These are phyloP conservation scores for Lunularia cruciata DNA, from an alignment of 225 moss, liverwort and hornwort genomes.

Conservation along the genomic window DNA sequence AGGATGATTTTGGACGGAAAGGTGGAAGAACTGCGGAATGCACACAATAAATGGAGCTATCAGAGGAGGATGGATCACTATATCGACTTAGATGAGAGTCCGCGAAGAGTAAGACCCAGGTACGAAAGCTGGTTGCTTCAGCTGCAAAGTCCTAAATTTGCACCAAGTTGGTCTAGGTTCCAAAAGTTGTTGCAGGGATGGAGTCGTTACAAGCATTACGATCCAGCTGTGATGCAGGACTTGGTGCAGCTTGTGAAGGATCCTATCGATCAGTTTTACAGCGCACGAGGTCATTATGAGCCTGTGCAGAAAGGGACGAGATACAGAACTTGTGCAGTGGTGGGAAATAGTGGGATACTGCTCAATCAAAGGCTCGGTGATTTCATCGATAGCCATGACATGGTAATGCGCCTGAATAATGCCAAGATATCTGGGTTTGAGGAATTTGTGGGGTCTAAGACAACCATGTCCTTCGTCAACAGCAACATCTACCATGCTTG, in stretches of 20 bases:
- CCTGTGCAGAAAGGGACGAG: constrained; percentile 3
- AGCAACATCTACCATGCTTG: constrained; percentile 64
- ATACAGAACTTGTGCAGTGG: constrained; percentile 63
- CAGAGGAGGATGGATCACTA: constrained; percentile 39
- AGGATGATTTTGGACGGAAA: constrained; percentile 50
- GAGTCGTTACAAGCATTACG: constrained; percentile 36
- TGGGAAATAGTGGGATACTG: constrained; percentile 69
- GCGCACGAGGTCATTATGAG: background rate
- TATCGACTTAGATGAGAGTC: constrained; percentile 24
- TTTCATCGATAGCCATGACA: constrained; percentile 61
- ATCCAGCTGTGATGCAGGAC: constrained; percentile 50
- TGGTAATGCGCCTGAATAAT: constrained; percentile 67
- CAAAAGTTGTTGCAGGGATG: constrained; percentile 37
- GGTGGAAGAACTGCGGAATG: constrained; percentile 15
- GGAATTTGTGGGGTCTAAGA: constrained; percentile 52
- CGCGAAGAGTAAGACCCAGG: constrained; percentile 14
- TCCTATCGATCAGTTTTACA: constrained; percentile 43
- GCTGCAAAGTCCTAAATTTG: constrained; percentile 41
- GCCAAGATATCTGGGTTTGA: constrained; percentile 50
- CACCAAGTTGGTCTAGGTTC: constrained; percentile 47
- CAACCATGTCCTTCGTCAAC: constrained; percentile 61
- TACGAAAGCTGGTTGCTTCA: constrained; percentile 45
- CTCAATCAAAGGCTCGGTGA: constrained; percentile 43
- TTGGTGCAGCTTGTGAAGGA: constrained; percentile 43
- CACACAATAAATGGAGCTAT: constrained; percentile 21